Conservation (phyloP, 2,329 filamentous ascomycete genomes). For the Nannizzia gypsea region DNA sequence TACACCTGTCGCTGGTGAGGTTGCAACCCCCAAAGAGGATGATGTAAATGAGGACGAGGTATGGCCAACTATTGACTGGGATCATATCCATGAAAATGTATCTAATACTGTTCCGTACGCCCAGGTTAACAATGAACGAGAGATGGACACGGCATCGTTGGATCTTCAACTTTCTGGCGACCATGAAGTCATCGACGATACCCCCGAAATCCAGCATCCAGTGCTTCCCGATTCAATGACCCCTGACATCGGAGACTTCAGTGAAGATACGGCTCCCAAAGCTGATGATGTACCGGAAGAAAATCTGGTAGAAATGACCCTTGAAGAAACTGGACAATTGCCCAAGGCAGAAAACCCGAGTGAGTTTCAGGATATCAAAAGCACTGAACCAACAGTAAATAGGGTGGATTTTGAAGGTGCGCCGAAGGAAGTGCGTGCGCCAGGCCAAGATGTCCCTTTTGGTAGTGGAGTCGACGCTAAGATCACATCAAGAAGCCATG, state of each 20-base stretch:
- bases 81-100: conserved; percentile 14
- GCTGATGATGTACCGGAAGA: background rate
- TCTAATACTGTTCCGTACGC: background rate
- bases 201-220: conserved; percentile 7
- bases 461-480: background rate
- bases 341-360: background rate
- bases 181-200: conserved; percentile 7
- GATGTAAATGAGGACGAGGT: conserved; percentile 24
- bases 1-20: background rate
- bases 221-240: conserved; percentile 1
- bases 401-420: too few relatives aligned
- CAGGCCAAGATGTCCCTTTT: background rate
- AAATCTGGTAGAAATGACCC: background rate
- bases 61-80: conserved; percentile 31
- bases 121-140: conserved; percentile 5
- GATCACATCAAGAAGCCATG: too few relatives aligned
- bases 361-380: background rate
- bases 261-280: conserved; percentile 10
- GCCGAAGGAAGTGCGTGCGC: background rate
- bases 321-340: background rate
- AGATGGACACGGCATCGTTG: conserved; percentile 12
- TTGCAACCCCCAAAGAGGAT: conserved; percentile 16
- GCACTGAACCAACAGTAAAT: too few relatives aligned
- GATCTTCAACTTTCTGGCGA: conserved; percentile 14
- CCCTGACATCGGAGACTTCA: conserved; percentile 12